Conservation (phyloP, 2,329 filamentous ascomycete genomes). For the Cryphonectria carpinicola region DNA sequence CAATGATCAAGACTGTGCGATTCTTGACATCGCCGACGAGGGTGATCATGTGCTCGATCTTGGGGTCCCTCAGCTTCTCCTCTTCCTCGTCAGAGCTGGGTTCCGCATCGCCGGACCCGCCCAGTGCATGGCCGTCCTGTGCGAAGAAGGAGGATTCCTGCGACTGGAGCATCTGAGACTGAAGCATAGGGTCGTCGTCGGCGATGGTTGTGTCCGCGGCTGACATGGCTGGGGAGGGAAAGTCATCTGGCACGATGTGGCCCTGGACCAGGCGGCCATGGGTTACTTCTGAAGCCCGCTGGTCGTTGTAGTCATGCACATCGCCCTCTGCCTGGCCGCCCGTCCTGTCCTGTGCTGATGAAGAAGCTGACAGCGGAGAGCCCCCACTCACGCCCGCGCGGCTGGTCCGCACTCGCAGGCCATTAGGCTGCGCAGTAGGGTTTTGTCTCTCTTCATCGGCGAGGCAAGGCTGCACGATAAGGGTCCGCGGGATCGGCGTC, state of each 20-base stretch:
- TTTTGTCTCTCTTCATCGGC: slow-evolving; percentile 47
- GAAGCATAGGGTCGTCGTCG: slow-evolving; percentile 80
- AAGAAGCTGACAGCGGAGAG: slow-evolving; percentile 34
- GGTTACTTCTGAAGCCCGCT: slow-evolving; percentile 85
- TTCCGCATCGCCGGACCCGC: slow-evolving; percentile 83
- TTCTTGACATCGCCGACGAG: slow-evolving; percentile 93
- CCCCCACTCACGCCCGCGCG: slow-evolving; percentile 31
- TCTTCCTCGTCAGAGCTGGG: slow-evolving; percentile 91
- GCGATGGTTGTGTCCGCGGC: slow-evolving; percentile 67
- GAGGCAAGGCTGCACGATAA: slow-evolving; percentile 30
- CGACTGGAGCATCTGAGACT: slow-evolving; percentile 79
- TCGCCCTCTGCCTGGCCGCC: slow-evolving; percentile 46
- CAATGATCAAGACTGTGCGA: slow-evolving; percentile 89
- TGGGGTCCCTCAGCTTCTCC: slow-evolving; percentile 78
- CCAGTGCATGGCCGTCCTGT: slow-evolving; percentile 70
- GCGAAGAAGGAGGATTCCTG: slow-evolving; percentile 78
- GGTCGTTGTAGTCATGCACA: slow-evolving; percentile 68
- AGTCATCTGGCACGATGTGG: slow-evolving; percentile 93
- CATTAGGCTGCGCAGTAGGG: slow-evolving; percentile 46
- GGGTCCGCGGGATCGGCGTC: slow-evolving; percentile 36
- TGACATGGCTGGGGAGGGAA: slow-evolving; percentile 76
- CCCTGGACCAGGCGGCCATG: slow-evolving; percentile 90
- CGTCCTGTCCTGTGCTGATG: slow-evolving; percentile 40
- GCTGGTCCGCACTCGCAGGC: slow-evolving; percentile 36
- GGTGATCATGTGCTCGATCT: slow-evolving; percentile 92